Percentiles rank a stretch among this genome's conserved stretches.
These are phyloP conservation scores for Claviceps fusiformis DNA, from an alignment of 2,329 filamentous ascomycete species.

Conservation along the genomic window DNA sequence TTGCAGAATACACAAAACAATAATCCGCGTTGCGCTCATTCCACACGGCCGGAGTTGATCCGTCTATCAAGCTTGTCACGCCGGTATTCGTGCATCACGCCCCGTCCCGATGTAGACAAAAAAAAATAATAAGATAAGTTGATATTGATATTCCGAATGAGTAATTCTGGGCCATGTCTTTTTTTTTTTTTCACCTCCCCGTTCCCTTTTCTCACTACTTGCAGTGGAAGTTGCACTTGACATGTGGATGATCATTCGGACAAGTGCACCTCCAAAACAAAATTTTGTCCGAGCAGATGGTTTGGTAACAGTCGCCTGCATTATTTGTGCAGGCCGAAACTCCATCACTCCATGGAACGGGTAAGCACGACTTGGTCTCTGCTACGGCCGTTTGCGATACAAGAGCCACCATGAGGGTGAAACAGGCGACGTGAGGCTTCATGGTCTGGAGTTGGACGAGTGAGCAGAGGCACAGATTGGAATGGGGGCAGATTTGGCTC, in stretches of 20 bases:
- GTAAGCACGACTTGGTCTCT: not conserved
- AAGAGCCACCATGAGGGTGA: not conserved
- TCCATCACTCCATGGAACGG: not conserved
- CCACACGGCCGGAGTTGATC: no score
- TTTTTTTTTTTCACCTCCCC: no score
- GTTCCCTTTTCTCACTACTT: no score
- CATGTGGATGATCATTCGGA: not conserved
- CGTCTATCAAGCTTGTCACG: no score
- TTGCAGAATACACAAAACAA: no score
- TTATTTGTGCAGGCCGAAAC: not conserved
- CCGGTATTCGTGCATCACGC: no score
- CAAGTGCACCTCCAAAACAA: not conserved
- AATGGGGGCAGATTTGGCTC: not conserved
- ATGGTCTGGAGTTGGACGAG: not conserved
- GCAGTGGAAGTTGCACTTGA: not conserved
- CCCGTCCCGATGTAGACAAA: no score
- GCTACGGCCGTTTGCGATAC: not conserved
- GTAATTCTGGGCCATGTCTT: no score
- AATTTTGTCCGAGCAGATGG: not conserved
- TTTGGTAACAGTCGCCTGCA: not conserved
- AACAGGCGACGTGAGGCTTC: not conserved
- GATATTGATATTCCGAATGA: no score
- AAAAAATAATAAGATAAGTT: no score
- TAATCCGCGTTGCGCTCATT: no score
- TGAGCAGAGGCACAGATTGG: not conserved